These are phyloP conservation scores for Rhodotorula sp. DNA, from an alignment of 1,284 basidiomycete species.

Conservation along the genomic window DNA sequence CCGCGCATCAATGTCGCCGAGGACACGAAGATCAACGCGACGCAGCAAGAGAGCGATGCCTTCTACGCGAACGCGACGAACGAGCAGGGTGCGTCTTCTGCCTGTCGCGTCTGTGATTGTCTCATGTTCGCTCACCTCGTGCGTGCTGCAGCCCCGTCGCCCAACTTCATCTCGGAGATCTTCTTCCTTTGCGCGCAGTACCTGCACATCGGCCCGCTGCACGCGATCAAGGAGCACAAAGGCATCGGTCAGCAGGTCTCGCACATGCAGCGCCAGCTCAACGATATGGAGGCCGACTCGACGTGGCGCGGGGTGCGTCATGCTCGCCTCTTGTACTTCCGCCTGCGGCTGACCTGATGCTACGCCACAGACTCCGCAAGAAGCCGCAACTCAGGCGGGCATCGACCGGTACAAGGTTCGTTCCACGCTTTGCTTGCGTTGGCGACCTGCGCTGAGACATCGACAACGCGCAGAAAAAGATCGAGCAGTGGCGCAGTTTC, in stretches of 20 bases:
- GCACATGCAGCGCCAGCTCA: conserved; percentile 40
- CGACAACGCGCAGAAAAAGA: conserved; percentile 59
- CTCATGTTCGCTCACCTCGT: too few species aligned
- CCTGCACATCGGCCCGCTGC: conserved; percentile 81
- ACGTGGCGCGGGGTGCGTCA: conserved; percentile 9
- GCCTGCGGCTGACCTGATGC: background rate
- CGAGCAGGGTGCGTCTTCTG: conserved; percentile 1
- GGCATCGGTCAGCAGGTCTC: conserved; percentile 66
- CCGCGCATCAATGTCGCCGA: conserved; percentile 74
- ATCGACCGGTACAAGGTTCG: conserved; percentile 47
- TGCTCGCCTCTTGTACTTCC: background rate
- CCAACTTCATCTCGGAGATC: conserved; percentile 94
- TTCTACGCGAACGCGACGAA: conserved; percentile 60
- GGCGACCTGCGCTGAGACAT: background rate
- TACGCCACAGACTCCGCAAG: conserved; percentile 57
- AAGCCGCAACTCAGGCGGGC: conserved; percentile 35
- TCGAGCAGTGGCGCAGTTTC: conserved; percentile 64
- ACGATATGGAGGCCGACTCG: conserved; percentile 61
- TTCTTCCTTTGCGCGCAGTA: conserved; percentile 85
- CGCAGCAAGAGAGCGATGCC: conserved; percentile 73
- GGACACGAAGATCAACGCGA: conserved; percentile 88
- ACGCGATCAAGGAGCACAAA: conserved; percentile 72
- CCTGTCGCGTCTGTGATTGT: background rate
- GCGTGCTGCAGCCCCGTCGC: conserved; percentile 48
- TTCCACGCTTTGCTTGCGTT: background rate